Evolutionary conservation across 2,329 filamentous ascomycete species (phyloP), one percentile per base, ranked within the genome.

Genomic region (Arachnomyces sp.): DNA sequence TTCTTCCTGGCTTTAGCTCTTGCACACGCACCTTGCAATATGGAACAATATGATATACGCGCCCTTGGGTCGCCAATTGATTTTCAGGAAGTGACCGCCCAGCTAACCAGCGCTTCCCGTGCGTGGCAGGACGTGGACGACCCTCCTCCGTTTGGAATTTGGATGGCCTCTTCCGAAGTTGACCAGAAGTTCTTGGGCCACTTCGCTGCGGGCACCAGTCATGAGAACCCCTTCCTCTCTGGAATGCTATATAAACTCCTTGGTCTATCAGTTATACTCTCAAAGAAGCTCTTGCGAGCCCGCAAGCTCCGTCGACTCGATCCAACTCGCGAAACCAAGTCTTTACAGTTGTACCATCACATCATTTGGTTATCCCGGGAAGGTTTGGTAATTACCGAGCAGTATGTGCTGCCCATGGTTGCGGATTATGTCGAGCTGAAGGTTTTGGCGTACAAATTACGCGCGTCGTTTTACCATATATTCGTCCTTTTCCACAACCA

Each of bases 311-410:
- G 88, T 31, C 81, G 81, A 47, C 73, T 88, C n/a, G 88, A 94
- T 53, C 77, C 78, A 4, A 79, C 82, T n/a, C 75, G 81, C 34
- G 78, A 85, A 46, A 84, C 85, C 2, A 81, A 85, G 49, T 86
- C 85, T 2, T 72, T 94, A 12, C 79, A 92, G 49, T 76, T 94
- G 17, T 87, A 94, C 56, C 78, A 82, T 54, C 88, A 94, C 61
- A 95, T 98, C 50, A 76, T 96, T 56, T 98, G 90, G 89, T 82
- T 98, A 39, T 85, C 90, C 1, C 78, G 89, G 25, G 92, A 98
- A 65, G 92, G 92, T 1, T 70, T 95, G 2, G 77, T 87, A 25
- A 84, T 96, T 62, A 72, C 95, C 7, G 88, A 96, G 56, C 68
- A 76, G 36, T 92, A 90, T 59, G 80, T 98, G 34, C 69, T 96